phyloP scores from a whole-genome alignment of 1,139 yeast species.

The Debaryomycetaceae sp. region DNA sequence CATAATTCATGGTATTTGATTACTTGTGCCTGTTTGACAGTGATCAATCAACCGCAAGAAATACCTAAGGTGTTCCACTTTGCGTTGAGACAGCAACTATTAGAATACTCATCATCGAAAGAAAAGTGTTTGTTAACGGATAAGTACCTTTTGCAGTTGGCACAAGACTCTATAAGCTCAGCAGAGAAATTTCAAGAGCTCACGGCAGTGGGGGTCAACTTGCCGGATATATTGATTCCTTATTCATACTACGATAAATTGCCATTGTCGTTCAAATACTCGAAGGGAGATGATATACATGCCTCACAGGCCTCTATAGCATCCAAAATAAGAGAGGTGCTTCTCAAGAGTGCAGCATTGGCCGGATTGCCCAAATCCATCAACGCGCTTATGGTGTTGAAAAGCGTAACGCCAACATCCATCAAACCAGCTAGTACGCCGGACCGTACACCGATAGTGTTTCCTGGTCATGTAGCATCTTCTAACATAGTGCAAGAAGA shows the following conservation, averaged over 20 bases:
- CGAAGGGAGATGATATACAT: constrained; percentile 31
- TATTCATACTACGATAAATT: constrained; percentile 37
- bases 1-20: constrained; percentile 63
- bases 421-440: constrained; percentile 29
- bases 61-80: constrained; percentile 73
- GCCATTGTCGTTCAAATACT: constrained; percentile 37
- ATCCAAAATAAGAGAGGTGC: constrained; percentile 66
- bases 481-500: constrained; percentile 43
- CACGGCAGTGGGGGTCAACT: constrained; percentile 41
- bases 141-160: constrained; percentile 27
- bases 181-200: constrained; percentile 38
- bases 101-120: constrained; percentile 21
- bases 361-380: constrained; percentile 84
- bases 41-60: constrained; percentile 77
- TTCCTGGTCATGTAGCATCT: constrained; percentile 36
- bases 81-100: constrained; percentile 56
- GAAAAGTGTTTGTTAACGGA: constrained; percentile 30
- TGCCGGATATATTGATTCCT: constrained; percentile 45
- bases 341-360: constrained; percentile 73
- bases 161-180: constrained; percentile 40
- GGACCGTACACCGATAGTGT: constrained; percentile 28
- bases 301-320: constrained; percentile 44
- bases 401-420: constrained; percentile 59
- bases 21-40: constrained; percentile 81
- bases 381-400: constrained; percentile 67